phyloP scores from a whole-genome alignment of 2,329 filamentous ascomycete genomes.

The Pochonia chlamydosporia region DNA sequence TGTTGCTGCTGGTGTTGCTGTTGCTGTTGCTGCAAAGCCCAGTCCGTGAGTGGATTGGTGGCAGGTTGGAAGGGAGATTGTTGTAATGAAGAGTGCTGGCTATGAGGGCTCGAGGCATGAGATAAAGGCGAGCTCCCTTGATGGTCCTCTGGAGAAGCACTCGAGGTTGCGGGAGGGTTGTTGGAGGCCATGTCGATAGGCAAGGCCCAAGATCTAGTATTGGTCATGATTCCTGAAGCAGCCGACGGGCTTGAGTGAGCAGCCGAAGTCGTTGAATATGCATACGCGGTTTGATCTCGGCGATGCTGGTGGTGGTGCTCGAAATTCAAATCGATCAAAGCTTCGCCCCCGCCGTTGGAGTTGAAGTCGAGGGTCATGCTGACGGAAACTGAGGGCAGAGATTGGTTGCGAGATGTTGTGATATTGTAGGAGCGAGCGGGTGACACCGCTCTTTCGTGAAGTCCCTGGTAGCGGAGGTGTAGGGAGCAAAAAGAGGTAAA shows the following conservation, averaged over 20 bases:
- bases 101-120: constrained; percentile 45
- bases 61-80: constrained; percentile 50
- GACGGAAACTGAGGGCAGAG: constrained; percentile 26
- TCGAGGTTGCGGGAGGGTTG: constrained; percentile 38
- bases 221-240: constrained; percentile 28
- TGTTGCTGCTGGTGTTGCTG: constrained; percentile 28
- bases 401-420: constrained; percentile 22
- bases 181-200: constrained; percentile 46
- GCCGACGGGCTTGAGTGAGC: constrained; percentile 26
- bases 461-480: constrained; percentile 25
- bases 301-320: constrained; percentile 53
- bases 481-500: constrained; percentile 9
- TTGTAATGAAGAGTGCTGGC: constrained; percentile 43
- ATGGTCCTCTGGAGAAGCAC: constrained; percentile 42
- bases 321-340: constrained; percentile 55
- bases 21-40: constrained; percentile 53
- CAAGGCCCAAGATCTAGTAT: constrained; percentile 41
- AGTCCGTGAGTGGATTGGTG: constrained; percentile 52
- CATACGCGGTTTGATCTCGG: constrained; percentile 45
- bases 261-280: constrained; percentile 15
- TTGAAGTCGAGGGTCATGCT: constrained; percentile 57
- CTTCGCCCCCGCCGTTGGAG: constrained; percentile 48
- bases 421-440: constrained; percentile 31
- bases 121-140: constrained; percentile 44
- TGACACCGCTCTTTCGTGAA: constrained; percentile 40